phyloP scores from a whole-genome alignment of 495 filamentous ascomycete genomes.

The Cairneyella variabilis region DNA sequence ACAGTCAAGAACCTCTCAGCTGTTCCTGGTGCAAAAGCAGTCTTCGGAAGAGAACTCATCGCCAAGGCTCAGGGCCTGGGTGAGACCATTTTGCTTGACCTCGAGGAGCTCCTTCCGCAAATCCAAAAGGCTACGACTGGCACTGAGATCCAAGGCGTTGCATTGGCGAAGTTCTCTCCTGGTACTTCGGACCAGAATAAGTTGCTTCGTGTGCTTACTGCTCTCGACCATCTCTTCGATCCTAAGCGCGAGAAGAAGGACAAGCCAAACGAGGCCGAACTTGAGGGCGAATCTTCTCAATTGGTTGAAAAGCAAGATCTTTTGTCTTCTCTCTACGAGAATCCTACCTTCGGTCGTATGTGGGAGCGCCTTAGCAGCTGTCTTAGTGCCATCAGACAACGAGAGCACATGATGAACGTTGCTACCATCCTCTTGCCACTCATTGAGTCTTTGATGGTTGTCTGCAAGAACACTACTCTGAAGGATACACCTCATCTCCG shows the following conservation, averaged over 20 bases:
- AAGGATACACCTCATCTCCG: constrained; percentile 48
- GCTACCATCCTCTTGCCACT: constrained; percentile 91
- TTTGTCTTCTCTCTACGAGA: constrained; percentile 82
- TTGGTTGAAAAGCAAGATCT: constrained; percentile 71
- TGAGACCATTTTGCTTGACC: constrained; percentile 74
- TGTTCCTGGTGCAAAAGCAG: constrained; percentile 82
- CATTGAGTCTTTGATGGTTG: constrained; percentile 96
- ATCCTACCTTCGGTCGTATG: constrained; percentile 79
- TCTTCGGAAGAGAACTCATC: constrained; percentile 89
- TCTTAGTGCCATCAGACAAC: constrained; percentile 78
- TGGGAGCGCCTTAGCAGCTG: constrained; percentile 96
- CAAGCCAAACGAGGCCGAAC: constrained; percentile 34
- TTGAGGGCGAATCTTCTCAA: constrained; percentile 48
- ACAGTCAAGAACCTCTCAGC: constrained; percentile 97
- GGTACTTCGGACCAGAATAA: constrained; percentile 95
- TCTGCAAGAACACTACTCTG: constrained; percentile 91
- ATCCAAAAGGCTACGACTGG: constrained; percentile 83
- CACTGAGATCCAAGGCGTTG: constrained; percentile 91
- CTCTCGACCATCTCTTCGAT: constrained; percentile 93
- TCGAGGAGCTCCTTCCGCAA: constrained; percentile 82
- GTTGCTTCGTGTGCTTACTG: constrained; percentile 86
- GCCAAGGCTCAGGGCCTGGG: constrained; percentile 79
- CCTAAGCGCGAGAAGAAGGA: constrained; percentile 59
- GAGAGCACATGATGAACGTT: constrained; percentile 93
- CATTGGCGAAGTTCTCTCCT: constrained; percentile 92